Base-by-base conservation (phyloP, 73 alveolate species). In the Paramecium pentaurelia region DNA sequence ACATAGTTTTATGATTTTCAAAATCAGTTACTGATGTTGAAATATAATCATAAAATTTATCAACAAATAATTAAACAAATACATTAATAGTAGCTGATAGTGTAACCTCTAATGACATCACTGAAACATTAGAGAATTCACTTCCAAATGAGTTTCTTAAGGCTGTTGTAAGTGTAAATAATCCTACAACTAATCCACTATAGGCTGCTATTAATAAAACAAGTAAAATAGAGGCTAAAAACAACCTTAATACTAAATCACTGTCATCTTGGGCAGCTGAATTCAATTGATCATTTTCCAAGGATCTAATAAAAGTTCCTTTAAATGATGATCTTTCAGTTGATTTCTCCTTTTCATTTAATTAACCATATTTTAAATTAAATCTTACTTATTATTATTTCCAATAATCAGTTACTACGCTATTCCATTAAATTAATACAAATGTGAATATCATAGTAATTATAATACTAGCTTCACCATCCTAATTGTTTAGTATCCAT, bases 81-180 rank as follows among this genome's bases (percentile, higher is more conserved):
- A 75, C 49, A 75, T 75, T 75, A 10, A 75, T 75, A 12, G 88
- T 37, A 40, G 88, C 88, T 14, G 88, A 32, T 75, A 75, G 14
- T 37, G 88, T 75, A 6, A 75, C 88, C 37, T 34, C 58, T 36
- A 75, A 75, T 11, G 58, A 34, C 38, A 75, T 22, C 16, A 32
- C 49, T 32, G 60, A 37, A 12, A 32, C 49, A 75, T 34, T 75
- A 0, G 58, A 37, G 64, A 75, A 40, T 36, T 75, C 34, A 37
- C 49, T 45, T 37, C 38, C 60, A 30, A 37, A 75, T 22, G 58
- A 30, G 5, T 34, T 45, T 37, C 22, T 37, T 10, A 75, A 75
- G 16, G 38, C 60, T 36, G 49, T 34, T 5, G 60, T 37, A 12
- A 75, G 42, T 10, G 49, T n/a, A 37, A 75, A 75, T 5, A 75